A percentile compares a stretch with the other conserved stretches of the same genome.
These are phyloP conservation scores for Suillus subalutaceus DNA, from an alignment of 768 basidiomycete species.

Conservation along the genomic window DNA sequence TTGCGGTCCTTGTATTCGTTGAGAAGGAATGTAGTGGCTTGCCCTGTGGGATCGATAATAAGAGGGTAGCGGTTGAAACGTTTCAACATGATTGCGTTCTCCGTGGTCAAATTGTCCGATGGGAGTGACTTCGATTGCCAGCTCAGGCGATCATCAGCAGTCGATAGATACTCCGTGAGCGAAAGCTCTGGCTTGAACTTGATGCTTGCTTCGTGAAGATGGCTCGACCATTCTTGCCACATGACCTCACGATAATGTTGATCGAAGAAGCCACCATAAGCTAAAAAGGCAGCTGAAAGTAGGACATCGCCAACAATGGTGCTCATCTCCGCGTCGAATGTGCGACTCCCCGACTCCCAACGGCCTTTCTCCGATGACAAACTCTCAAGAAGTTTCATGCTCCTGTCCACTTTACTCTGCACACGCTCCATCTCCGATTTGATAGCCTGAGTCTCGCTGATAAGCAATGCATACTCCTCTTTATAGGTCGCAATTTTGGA, in stretches of 20 bases:
- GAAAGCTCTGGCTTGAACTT: conserved; percentile 92
- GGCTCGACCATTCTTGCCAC: conserved; percentile 95
- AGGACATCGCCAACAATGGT: conserved; percentile 98
- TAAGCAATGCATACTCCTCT: conserved; percentile 94
- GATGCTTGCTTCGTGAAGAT: conserved; percentile 86
- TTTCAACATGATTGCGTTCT: conserved; percentile 99
- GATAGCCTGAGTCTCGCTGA: conserved; percentile 96
- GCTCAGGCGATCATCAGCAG: conserved; percentile 91
- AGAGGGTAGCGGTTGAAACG: conserved; percentile 97
- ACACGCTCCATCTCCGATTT: conserved; percentile 98
- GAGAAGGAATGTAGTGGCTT: conserved; percentile 91
- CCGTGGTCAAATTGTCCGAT: conserved; percentile 92
- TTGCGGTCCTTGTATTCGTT: conserved; percentile 96
- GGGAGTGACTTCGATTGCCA: conserved; percentile 98
- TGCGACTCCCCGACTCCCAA: conserved; percentile 94
- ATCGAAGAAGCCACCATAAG: conserved; percentile 98
- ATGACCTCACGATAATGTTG: conserved; percentile 96
- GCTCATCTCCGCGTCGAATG: conserved; percentile 97
- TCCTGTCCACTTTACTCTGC: conserved; percentile 94
- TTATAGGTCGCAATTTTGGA: conserved; percentile 92
- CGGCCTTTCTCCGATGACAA: conserved; percentile 92
- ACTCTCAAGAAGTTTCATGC: conserved; percentile 92
- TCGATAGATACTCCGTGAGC: conserved; percentile 93
- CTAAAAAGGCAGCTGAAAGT: conserved; percentile 93
- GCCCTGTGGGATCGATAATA: conserved; percentile 97